Percentiles rank a stretch among this genome's conserved stretches.
phyloP scores from a whole-genome alignment of 202 grass and related monocot genomes.

The Carex sylvatica region DNA sequence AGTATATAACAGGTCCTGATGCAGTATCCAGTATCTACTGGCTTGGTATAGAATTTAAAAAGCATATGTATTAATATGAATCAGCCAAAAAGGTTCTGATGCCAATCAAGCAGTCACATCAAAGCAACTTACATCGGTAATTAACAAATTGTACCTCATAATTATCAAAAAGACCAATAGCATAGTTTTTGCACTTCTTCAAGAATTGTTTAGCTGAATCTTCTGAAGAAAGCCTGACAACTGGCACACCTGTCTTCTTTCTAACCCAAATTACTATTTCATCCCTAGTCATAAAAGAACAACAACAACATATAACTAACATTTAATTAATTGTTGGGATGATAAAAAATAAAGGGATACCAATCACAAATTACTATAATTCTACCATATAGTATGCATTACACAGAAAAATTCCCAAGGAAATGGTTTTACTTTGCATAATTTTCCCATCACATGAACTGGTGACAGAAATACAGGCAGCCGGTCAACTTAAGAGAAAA shows the following conservation, averaged over 20 bases:
- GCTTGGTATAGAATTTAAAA: neutral
- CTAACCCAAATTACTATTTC: conserved; percentile 85
- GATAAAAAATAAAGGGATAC: neutral
- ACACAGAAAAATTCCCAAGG: neutral
- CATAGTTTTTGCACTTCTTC: conserved; percentile 56
- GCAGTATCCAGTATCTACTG: neutral
- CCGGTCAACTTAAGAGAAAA: neutral
- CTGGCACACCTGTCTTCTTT: conserved; percentile 77
- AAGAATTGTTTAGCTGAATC: conserved; percentile 63
- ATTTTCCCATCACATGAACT: neutral
- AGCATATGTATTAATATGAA: neutral
- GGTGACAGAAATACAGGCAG: neutral
- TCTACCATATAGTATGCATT: neutral
- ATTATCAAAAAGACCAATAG: conserved; percentile 64
- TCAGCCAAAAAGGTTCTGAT: neutral
- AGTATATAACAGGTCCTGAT: neutral
- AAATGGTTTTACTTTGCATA: neutral
- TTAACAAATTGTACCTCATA: conserved; percentile 52
- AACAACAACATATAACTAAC: conserved; percentile 2
- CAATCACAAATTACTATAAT: neutral
- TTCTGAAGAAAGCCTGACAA: conserved; percentile 57
- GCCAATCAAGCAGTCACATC: neutral
- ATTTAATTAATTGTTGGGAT: conserved; percentile 8
- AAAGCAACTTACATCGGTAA: neutral
- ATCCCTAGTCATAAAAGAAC: conserved; percentile 44